These are phyloP conservation scores for Leptographium lundbergii DNA, from an alignment of 2,329 filamentous ascomycete genomes.

Conservation along the genomic window DNA sequence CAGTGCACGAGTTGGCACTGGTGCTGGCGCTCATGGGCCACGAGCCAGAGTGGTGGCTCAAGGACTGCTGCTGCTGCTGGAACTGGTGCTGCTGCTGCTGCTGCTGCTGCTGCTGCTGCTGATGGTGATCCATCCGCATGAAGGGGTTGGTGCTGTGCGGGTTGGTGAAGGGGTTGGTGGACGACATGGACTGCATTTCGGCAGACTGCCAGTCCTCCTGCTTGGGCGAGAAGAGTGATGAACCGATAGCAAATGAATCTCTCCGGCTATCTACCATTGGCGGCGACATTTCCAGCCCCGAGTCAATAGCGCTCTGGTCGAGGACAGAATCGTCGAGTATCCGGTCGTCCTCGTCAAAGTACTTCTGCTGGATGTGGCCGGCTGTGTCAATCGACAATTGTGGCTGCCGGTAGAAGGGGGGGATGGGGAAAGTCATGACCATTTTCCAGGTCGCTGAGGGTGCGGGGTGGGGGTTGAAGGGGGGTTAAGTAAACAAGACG, in stretches of 20 bases:
- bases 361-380: constrained; percentile 30
- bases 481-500: not conserved
- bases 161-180: constrained; percentile 46
- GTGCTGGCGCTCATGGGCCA: constrained; percentile 41
- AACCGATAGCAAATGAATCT: constrained; percentile 48
- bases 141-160: constrained; percentile 49
- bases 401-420: constrained; percentile 36
- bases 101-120: constrained; percentile 21
- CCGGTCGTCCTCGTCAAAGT: constrained; percentile 47
- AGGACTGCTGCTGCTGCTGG: not conserved
- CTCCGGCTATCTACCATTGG: constrained; percentile 49
- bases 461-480: not conserved
- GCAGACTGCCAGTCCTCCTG: constrained; percentile 51
- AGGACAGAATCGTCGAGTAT: constrained; percentile 49
- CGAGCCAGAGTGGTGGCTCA: constrained; percentile 32
- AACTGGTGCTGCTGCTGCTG: constrained; percentile 25
- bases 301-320: constrained; percentile 46
- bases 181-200: constrained; percentile 51
- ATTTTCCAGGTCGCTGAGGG: constrained; percentile 21
- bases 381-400: constrained; percentile 39
- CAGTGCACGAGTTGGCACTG: constrained; percentile 52
- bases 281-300: constrained; percentile 50
- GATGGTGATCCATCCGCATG: constrained; percentile 45
- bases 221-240: constrained; percentile 51
- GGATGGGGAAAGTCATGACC: constrained; percentile 40